Base-by-base conservation (phyloP, 73 alveolate genomes). In the Durusdinium trenchii region DNA sequence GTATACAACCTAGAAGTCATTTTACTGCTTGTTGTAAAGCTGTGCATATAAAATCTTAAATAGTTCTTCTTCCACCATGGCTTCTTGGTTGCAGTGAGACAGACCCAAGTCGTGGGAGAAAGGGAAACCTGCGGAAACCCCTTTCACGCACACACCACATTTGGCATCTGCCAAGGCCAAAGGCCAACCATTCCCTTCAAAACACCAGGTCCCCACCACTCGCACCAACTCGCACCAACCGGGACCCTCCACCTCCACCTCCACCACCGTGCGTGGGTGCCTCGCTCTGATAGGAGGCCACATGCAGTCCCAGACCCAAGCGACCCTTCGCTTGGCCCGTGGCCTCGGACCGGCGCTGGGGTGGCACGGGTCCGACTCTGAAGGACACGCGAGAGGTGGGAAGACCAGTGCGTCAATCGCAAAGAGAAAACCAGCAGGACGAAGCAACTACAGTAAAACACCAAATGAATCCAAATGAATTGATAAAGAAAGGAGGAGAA, bases 251-350 rank as follows among this genome's bases (percentile, higher is more conserved):
- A 5, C 42, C 78, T 64, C 7, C 78, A 14, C 20, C 20, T 23
- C 42, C 78, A 23, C 7, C 78, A 14, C 20, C 38, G 78, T 9
- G 43, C 42, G 78, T 26, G 38, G 26, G 54, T 87, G n/a, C 95
- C 73, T 75, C 42, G 57, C 97, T 76, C 47, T 20, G 45, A 57
- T 91, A 91, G 48, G 89, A 67, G 38, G 87, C 87, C 54, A 69
- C 81, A 52, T 91, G 97, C 76, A 46, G 60, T 2, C 97, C 97
- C 2, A 91, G 78, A 3, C 97, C 97, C 86, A 91, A 50, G 57
- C 97, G 86, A 38, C 97, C 75, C 43, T 91, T 91, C 47, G 46
- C 97, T 57, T 76, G 97, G 43, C 97, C 97, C 40, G 79, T 75
- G 57, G 89, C 97, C 95, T 87, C n/a, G n/a, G n/a, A n/a, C n/a